These are phyloP conservation scores for Globisporangium emineosum DNA, from an alignment of 352 stramenopile species.

Conservation along the genomic window DNA sequence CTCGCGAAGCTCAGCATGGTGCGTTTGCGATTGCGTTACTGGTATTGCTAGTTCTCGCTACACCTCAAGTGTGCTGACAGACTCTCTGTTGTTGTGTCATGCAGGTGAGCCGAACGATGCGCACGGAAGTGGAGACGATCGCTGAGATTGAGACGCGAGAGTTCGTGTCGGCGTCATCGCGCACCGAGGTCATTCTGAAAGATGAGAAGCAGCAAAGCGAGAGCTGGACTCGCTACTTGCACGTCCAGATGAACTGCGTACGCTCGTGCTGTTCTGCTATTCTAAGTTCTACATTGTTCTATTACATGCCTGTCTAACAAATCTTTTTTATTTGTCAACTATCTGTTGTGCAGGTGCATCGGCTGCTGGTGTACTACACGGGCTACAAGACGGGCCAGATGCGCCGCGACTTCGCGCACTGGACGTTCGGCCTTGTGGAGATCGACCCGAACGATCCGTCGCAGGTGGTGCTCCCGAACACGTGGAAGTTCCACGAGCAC, in stretches of 20 bases:
- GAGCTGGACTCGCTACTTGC: conserved; percentile 63
- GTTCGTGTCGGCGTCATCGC: conserved; percentile 36
- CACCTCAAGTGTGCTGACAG: neutral
- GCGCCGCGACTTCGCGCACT: conserved; percentile 56
- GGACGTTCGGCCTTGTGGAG: conserved; percentile 66
- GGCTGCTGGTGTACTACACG: conserved; percentile 82
- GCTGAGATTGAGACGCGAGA: conserved; percentile 36
- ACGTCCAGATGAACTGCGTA: conserved; percentile 73
- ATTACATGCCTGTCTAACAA: neutral
- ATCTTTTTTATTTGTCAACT: neutral
- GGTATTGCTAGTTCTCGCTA: conserved; percentile 5
- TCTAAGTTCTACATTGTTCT: neutral
- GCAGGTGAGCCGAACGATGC: conserved; percentile 50
- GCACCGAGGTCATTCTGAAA: conserved; percentile 39
- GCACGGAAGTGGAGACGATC: conserved; percentile 43
- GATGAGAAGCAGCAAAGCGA: conserved; percentile 39
- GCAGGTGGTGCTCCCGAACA: conserved; percentile 59
- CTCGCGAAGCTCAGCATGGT: conserved; percentile 64
- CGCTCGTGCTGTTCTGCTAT: neutral
- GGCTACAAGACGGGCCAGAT: conserved; percentile 76
- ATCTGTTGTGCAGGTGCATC: conserved; percentile 37
- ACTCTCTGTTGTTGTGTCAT: conserved; percentile 1
- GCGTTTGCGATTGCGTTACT: conserved; percentile 9
- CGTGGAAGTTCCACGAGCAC: conserved; percentile 70
- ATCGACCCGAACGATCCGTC: conserved; percentile 78